These are phyloP conservation scores for Emericellopsis cladophorae DNA, from an alignment of 2,329 filamentous ascomycete genomes.

Conservation along the genomic window DNA sequence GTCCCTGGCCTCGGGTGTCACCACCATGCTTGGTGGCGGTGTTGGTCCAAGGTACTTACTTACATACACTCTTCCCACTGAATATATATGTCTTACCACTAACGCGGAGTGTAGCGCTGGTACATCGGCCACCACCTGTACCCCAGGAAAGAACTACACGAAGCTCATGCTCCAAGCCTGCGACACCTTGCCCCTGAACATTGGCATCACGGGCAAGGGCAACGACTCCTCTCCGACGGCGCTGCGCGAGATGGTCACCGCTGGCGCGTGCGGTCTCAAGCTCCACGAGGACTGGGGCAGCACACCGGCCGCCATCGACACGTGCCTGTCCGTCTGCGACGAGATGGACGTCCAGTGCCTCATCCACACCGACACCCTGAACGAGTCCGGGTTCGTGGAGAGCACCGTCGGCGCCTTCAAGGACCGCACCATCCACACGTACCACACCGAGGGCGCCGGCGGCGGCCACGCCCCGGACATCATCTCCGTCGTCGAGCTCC, in stretches of 20 bases:
- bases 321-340: conserved; percentile 75
- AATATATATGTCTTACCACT: conserved; percentile 2
- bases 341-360: conserved; percentile 86
- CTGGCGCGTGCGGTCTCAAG: conserved; percentile 83
- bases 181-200: conserved; percentile 71
- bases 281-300: conserved; percentile 94
- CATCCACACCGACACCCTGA: conserved; percentile 92
- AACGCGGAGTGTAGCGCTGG: conserved; percentile 46
- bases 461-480: conserved; percentile 94
- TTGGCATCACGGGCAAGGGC: conserved; percentile 87
- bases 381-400: conserved; percentile 95
- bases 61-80: conserved; percentile 5
- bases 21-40: conserved; percentile 81
- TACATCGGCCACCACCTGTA: conserved; percentile 87
- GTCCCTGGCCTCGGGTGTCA: conserved; percentile 73
- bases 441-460: conserved; percentile 91
- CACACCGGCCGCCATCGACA: conserved; percentile 83
- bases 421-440: conserved; percentile 82
- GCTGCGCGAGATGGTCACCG: conserved; percentile 66
- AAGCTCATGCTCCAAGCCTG: conserved; percentile 81
- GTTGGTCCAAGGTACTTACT: conserved; percentile 64
- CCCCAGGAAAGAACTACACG: conserved; percentile 72
- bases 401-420: conserved; percentile 80
- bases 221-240: conserved; percentile 65
- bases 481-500: conserved; percentile 80